Evolutionary conservation across 352 stramenopile genomes (phyloP), one percentile per base, ranked within the genome.

Genomic region (Pythium coloratum): DNA sequence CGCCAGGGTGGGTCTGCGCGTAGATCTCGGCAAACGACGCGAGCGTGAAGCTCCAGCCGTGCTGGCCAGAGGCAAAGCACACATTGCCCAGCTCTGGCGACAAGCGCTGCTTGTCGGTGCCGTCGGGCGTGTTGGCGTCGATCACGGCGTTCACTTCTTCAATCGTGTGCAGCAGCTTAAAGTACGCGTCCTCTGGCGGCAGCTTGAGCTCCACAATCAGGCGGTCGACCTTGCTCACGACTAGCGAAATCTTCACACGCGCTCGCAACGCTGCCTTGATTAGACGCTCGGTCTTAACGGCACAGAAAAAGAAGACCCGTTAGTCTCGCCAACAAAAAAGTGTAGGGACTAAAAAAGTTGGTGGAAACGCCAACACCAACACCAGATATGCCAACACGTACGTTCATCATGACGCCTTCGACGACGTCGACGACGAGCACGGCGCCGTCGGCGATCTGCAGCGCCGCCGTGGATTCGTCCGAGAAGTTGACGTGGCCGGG

Each of bases 151-250:
- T 99, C n/a, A 99, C 86, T 59, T 97, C 90, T 71, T 99, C 97
- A 51, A 99, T 96, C 38, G 97, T 96, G 76, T 99, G 86, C 34
- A 96, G 72, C 34, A 99, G 73, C 78, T 99, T 99, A 73, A 97
- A 98, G 80, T 99, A 99, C 46, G 96, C 94, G 78, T 99, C 98
- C 7, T 85, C 80, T 0, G 98, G 97, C 6, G 97, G 97, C 10
- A 99, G 72, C 76, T 99, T 99, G 44, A 99, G 84, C 74, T 99
- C 98, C 28, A 99, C 89, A 70, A 99, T 98, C 16, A 99, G 77
- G 0, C 98, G 95, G 78, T 99, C 98, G 46, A 99, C 87, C 77
- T 99, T 99, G 77, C 98, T 99, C 44, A 99, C 70, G 34, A 95
- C 85, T 20, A 99, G 80, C 12, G 92, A 77, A 2, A 99, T 74